phyloP scores from a whole-genome alignment of 2,329 filamentous ascomycete genomes.

The Aspergillus aculeatinus region DNA sequence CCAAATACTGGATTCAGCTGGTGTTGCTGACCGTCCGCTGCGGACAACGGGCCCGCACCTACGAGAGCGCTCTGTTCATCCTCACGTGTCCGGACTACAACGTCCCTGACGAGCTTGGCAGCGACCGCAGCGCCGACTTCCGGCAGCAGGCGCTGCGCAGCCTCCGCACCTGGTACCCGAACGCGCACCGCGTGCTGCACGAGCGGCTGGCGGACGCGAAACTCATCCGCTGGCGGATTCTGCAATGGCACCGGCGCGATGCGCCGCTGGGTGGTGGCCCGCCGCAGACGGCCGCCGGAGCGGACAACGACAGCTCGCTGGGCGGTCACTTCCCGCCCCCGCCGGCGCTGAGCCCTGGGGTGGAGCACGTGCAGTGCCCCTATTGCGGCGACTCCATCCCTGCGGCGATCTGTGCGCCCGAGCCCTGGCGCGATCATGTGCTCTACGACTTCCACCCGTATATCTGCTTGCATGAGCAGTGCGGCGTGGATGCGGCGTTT shows the following conservation, averaged over 20 bases:
- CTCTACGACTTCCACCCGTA: not conserved
- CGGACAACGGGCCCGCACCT: not conserved
- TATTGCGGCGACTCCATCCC: not conserved
- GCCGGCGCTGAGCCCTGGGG: not conserved
- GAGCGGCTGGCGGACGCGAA: not conserved
- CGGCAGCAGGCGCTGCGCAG: not conserved
- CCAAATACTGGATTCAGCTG: not conserved
- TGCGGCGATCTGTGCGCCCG: not conserved
- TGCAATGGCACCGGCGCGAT: not conserved
- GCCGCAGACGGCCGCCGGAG: no score
- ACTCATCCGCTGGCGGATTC: not conserved
- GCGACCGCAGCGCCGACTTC: not conserved
- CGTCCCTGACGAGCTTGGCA: not conserved
- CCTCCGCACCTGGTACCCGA: not conserved
- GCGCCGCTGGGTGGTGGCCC: not conserved
- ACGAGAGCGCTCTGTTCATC: not conserved
- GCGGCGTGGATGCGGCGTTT: not conserved
- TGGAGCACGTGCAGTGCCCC: not conserved
- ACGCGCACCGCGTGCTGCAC: not conserved
- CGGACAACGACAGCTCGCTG: no score
- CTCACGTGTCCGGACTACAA: not conserved
- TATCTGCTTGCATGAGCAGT: not conserved
- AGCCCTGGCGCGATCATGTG: not conserved
- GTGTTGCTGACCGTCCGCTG: not conserved
- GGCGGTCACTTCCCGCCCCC: not conserved